Base-by-base conservation (phyloP, 148 eudicot genomes). In the Spergularia marina region DNA sequence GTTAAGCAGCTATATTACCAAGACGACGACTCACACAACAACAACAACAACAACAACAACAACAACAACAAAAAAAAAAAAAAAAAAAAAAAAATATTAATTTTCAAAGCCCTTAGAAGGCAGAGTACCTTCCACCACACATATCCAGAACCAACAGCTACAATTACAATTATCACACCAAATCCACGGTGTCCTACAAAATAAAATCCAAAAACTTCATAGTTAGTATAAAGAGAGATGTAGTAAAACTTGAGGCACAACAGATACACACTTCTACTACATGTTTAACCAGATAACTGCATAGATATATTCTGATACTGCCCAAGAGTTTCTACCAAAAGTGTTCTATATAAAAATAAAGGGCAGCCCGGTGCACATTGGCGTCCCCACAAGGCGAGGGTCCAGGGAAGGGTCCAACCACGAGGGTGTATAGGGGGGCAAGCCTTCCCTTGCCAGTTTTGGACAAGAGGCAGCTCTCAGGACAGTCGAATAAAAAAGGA, bases 61-160 rank as follows among this genome's bases (percentile, higher is more conserved):
- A 18, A 55, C 16, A 39, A 23, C 39, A 61, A 61, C 65, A 61
- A n/a, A n/a, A n/a, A n/a, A n/a, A n/a, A n/a, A n/a, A n/a, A n/a
- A n/a, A n/a, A n/a, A n/a, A n/a, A 30, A 61, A 61, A 39, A 12
- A 23, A 12, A 60, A 2, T 21, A 60, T 21, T 60, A 21, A 47
- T 34, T 34, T 30, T 30, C 15, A 71, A 53, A 58, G 65, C 54
- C 21, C 30, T 69, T 30, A 5, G 34, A 57, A 54, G n/a, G 60
- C 39, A 71, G 71, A 62, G 8, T 92, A 95, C 99, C 99, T 95
- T 95, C 99, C 99, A 95, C 99, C 99, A 92, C 77, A 86, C 80
- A 75, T 89, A 92, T 75, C 97, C 97, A 74, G 79, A 87, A 57
- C 96, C 99, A 47, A 84, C 79, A 78, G 83, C 90, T 53, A 88